Base-by-base conservation (phyloP, 2,329 filamentous ascomycete genomes). In the Dactylellina sp. region DNA sequence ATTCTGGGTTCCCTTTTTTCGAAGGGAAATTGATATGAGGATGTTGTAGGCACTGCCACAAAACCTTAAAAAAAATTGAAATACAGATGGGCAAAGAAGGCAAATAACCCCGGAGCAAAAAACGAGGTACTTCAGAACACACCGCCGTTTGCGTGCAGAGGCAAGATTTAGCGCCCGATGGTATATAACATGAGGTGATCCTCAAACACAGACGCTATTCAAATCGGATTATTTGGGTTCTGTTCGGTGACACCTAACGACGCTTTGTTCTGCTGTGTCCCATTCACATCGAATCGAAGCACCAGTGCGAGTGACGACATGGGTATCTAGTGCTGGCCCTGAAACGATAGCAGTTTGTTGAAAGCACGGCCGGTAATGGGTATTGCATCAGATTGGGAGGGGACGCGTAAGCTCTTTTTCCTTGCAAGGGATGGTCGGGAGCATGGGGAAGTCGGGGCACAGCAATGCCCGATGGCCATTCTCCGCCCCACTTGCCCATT, bases 381-480 rank as follows among this genome's bases (percentile, higher is more conserved):
- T 44, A 60, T 59, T 68, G 66, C 66, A 71, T 71, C 66, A 71
- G 60, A 71, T 57, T 53, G 46, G 66, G 59, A 60, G 55, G 44
- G 66, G 65, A 65, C 68, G 68, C 68, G 68, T 72, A 60, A 72
- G 68, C 68, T 72, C 68, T 61, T 65, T 62, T 71, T 42, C 40
- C 56, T 56, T 39, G 64, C 64, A 55, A 60, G 49, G 56, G 47
- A 55, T 52, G 63, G 53, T 44, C 28, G 6, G 56, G 46, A n/a
- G 44, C 32, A 16, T 42, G 37, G 39, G 28, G 46, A 47, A 46
- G 37, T 59, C 62, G 59, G 66, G 68, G 60, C 68, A 72, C 40
- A 72, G 40, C 60, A 65, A 39, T 37, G 60, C 55, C 64, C 68
- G 68, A 72, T 46, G 60, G 60, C 32, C 42, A 32, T 72, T 60